phyloP scores from a whole-genome alignment of 805 yeast species.

The Ogataea trehalophila region DNA sequence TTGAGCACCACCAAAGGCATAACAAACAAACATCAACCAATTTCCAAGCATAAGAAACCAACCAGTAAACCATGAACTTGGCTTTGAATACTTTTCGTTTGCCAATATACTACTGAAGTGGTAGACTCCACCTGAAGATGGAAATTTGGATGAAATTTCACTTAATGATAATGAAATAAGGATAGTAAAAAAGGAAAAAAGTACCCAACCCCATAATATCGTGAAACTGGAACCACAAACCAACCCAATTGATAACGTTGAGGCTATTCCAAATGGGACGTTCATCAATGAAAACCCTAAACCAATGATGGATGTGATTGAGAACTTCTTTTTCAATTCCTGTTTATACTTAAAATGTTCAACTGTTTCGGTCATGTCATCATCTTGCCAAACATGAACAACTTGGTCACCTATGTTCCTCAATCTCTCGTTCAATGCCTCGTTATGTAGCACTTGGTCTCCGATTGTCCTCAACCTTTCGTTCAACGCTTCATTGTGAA shows the following conservation, averaged over 20 bases:
- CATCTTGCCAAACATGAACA: constrained; percentile 33
- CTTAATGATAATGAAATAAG: constrained; percentile 68
- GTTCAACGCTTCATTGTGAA: constrained; percentile 10
- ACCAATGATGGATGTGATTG: constrained; percentile 68
- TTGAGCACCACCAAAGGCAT: constrained; percentile 73
- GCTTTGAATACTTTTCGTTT: constrained; percentile 47
- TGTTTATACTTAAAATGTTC: constrained; percentile 75
- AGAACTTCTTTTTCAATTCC: constrained; percentile 61
- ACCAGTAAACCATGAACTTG: constrained; percentile 73
- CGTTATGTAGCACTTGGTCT: constrained; percentile 21
- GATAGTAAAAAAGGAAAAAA: constrained; percentile 58
- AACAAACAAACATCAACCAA: constrained; percentile 72
- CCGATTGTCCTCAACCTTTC: constrained; percentile 21
- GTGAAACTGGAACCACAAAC: constrained; percentile 77
- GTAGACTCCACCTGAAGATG: constrained; percentile 71
- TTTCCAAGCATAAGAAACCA: constrained; percentile 72
- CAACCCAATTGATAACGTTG: constrained; percentile 66
- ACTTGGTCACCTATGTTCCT: constrained; percentile 26
- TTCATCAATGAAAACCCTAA: constrained; percentile 79
- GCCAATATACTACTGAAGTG: constrained; percentile 73
- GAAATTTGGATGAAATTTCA: constrained; percentile 73
- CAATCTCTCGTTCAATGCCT: constrained; percentile 16
- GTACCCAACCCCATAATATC: constrained; percentile 68
- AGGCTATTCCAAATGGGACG: constrained; percentile 73
- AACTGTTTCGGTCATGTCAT: constrained; percentile 49